Evolutionary conservation across 768 basidiomycete species (phyloP), one percentile per base, ranked within the genome.

Genomic region (Chiua virens): DNA sequence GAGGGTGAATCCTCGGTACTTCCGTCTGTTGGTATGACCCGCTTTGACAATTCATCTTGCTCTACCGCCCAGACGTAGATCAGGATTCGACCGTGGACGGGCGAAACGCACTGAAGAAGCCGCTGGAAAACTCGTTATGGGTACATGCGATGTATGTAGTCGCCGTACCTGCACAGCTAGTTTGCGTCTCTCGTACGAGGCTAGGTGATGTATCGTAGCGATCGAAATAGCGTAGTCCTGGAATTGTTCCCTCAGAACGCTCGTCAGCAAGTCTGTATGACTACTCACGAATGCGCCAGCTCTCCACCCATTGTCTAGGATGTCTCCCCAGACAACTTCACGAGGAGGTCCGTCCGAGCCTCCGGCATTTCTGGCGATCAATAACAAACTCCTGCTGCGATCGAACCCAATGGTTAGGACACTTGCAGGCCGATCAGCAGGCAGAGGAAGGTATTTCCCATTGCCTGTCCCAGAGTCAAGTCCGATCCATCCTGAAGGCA

Each of bases 51-150:
- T 25, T 81, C 79, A 51, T 96, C 92, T 72, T 99, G 97, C 60
- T 98, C 93, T 53, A 89, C 80, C 1, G 96, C 94, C 97, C 97
- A 99, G 30, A 98, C 97, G 58, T 97, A 97, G 55, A 98, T 86
- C 48, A 99, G 73, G 36, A 92, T 72, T 10, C 92, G 85, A 9
- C 93, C 92, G 56, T 89, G 84, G 2, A 57, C 46, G 1, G 85
- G 76, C 1, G 85, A 85, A 34, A 93, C 83, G 22, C 76, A 74
- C 58, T 82, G 75, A 20, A 92, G 65, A 17, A 92, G 73, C 46
- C 80, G 75, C 86, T 91, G 53, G 6, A 42, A 34, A 39, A 17
- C 25, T 20, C 32, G 39, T 11, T 17, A 42, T 56, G 28, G 53
- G 30, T 15, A 13, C 28, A 23, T 34, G 28, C 23, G 43, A 47